Evolutionary conservation across 164 flowering plant genomes (phyloP), one percentile per base, ranked within the genome.

Genomic region (Tinospora cordifolia): DNA sequence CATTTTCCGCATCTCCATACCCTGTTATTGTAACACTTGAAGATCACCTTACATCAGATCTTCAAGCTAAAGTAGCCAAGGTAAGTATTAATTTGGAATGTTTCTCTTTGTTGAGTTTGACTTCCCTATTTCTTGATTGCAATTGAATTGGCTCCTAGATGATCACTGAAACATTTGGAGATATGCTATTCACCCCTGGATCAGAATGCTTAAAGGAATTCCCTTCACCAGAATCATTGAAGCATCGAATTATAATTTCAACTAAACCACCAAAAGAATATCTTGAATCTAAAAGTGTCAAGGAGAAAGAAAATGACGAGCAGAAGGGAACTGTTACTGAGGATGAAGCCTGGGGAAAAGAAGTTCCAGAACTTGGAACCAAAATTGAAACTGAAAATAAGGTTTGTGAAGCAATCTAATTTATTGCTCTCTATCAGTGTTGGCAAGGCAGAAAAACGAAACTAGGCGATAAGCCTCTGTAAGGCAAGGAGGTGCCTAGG

Each of bases 181-280:
- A n/a, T n/a, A n/a, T n/a, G n/a, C n/a, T n/a, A n/a, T n/a, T n/a
- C n/a, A n/a, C n/a, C n/a, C n/a, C n/a, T n/a, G n/a, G n/a, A n/a
- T n/a, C 84, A 49, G 83, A 81, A 65, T 34, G 67, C 57, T 73
- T 81, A 40, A 30, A 47, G 26, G 78, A 78, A 26, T 80, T 83
- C 67, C 84, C 84, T 68, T 81, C 86, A 24, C 86, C 86, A 21
- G 80, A 79, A 62, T 76, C 80, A 27, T 60, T 81, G 63, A 81
- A 76, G 76, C 39, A 67, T 15, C 36, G 59, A 44, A 36, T 83
- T 47, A 72, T 83, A 19, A 75, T 83, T 30, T 83, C 84, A 11
- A 80, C 86, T 6, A 83, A 83, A 76, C 84, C 81, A 34, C 86
- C 86, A 15, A 81, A 83, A 71, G 79, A 79, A 60, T 79, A 81